These are phyloP conservation scores for Aspergillus saccharolyticus DNA, from an alignment of 495 filamentous ascomycete genomes.

Conservation along the genomic window DNA sequence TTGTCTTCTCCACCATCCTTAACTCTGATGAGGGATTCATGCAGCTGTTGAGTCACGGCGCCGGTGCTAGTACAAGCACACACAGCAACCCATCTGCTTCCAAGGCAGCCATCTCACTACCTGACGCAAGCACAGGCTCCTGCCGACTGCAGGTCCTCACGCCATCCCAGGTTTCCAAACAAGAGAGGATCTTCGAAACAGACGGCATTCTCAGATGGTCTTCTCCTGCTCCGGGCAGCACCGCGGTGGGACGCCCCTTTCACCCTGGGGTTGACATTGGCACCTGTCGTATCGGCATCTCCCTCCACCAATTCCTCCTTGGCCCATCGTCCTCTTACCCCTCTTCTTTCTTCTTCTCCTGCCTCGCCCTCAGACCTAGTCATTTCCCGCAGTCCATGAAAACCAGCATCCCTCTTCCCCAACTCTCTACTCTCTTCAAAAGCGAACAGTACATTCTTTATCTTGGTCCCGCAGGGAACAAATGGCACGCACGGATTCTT, in stretches of 20 bases:
- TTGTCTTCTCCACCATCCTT: conserved; percentile 63
- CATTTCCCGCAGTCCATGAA: conserved; percentile 7
- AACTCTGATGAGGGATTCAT: conserved; percentile 30
- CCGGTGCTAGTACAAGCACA: not conserved
- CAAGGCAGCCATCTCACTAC: not conserved
- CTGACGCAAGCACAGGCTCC: conserved; percentile 1
- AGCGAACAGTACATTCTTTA: conserved; percentile 31
- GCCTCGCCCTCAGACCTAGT: not conserved
- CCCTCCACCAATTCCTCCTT: conserved; percentile 27
- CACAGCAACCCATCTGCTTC: not conserved
- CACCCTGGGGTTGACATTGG: conserved; percentile 13
- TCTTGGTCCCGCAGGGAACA: conserved; percentile 10
- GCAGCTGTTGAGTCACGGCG: not conserved
- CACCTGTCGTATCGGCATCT: conserved; percentile 31
- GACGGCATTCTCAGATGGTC: conserved; percentile 57
- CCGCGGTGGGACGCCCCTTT: conserved; percentile 6
- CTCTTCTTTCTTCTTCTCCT: not conserved
- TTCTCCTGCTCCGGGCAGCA: conserved; percentile 11
- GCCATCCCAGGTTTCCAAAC: conserved; percentile 56
- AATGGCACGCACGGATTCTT: conserved; percentile 49
- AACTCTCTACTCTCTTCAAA: conserved; percentile 23
- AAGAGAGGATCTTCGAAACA: conserved; percentile 69
- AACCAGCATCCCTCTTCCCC: conserved; percentile 17
- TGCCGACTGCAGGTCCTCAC: conserved; percentile 37
- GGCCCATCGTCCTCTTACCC: conserved; percentile 1